These are phyloP conservation scores for Vitis cinerea DNA, from an alignment of 164 flowering plant genomes.

Conservation along the genomic window DNA sequence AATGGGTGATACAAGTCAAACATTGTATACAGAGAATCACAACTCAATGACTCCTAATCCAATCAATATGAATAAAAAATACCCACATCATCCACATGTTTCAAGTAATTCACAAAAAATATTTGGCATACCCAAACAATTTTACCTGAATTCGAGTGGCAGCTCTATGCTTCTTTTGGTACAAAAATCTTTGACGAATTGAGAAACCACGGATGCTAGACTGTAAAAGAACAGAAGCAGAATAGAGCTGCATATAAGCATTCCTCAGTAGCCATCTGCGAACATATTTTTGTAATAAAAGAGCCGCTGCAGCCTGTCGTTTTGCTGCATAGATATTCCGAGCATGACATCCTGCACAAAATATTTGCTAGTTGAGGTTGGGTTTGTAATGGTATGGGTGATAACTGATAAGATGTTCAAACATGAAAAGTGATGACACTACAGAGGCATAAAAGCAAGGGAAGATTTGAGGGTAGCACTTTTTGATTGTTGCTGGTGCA, in stretches of 20 bases:
- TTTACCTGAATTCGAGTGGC: conserved; percentile 83
- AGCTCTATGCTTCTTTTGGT: conserved; percentile 63
- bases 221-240: conserved; percentile 60
- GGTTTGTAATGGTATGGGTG: too few species aligned
- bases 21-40: neutral
- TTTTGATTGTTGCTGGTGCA: too few species aligned
- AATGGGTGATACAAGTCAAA: neutral
- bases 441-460: too few species aligned
- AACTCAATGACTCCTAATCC: too few species aligned
- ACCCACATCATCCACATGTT: too few species aligned
- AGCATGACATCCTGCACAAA: conserved; percentile 65
- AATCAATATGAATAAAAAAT: too few species aligned
- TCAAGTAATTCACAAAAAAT: neutral
- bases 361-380: too few species aligned
- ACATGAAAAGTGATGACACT: neutral
- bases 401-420: neutral
- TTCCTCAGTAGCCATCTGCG: conserved; percentile 54
- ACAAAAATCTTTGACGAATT: conserved; percentile 51
- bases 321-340: conserved; percentile 47
- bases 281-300: conserved; percentile 60
- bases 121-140: neutral
- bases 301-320: conserved; percentile 63
- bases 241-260: conserved; percentile 51
- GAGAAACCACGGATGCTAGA: conserved; percentile 66
- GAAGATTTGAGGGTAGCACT: too few species aligned